These are phyloP conservation scores for Backusella sp. DNA, from an alignment of 192 early-diverging fungal species.

Conservation along the genomic window DNA sequence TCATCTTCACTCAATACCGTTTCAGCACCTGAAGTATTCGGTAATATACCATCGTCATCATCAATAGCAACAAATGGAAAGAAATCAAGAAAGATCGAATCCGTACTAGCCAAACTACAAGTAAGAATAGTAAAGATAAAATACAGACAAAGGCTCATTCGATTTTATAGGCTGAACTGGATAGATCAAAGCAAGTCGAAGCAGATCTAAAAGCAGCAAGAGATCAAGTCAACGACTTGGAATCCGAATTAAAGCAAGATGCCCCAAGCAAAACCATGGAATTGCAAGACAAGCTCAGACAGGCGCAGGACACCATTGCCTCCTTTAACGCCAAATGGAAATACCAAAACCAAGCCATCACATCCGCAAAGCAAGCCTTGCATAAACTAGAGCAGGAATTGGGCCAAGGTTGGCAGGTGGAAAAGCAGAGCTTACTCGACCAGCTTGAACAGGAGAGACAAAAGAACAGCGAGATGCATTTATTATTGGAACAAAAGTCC, in stretches of 20 bases:
- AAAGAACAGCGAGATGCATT: neutral
- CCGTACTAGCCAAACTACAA: conserved; percentile 16
- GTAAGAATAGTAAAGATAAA: neutral
- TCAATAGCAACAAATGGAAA: neutral
- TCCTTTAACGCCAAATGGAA: conserved; percentile 25
- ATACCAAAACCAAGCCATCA: conserved; percentile 23
- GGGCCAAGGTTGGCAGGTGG: neutral
- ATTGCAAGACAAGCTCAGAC: conserved; percentile 10
- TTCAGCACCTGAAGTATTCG: neutral
- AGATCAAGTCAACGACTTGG: conserved; percentile 17
- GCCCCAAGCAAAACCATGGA: neutral
- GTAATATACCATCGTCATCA: neutral
- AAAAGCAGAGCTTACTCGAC: neutral
- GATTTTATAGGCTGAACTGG: conserved; percentile 10
- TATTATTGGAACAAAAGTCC: neutral
- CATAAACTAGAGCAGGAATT: conserved; percentile 2
- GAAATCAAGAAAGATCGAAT: conserved; percentile 4
- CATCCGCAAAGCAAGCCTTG: conserved; percentile 22
- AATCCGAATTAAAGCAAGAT: conserved; percentile 15
- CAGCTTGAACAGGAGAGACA: neutral
- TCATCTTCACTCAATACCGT: conserved; percentile 14
- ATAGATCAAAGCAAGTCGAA: conserved; percentile 22
- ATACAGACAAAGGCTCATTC: neutral
- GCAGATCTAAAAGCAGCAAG: conserved; percentile 23
- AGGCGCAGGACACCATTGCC: conserved; percentile 10